A percentile compares a stretch with the other conserved stretches of the same genome.
Conservation (phyloP, 495 filamentous ascomycete species). For the Aspergillus mulundensis region DNA sequence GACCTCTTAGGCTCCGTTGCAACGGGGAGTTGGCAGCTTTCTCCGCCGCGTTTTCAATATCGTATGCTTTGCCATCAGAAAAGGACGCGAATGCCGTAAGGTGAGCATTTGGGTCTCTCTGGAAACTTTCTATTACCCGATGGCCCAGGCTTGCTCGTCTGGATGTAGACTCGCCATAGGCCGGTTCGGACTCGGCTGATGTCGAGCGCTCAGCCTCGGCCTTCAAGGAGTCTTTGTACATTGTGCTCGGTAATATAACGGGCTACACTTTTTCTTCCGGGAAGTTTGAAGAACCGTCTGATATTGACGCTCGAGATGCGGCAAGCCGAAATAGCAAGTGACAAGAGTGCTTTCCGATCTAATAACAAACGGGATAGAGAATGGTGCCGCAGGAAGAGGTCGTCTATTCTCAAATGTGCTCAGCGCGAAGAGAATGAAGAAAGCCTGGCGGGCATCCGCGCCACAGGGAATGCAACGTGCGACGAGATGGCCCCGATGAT, state of each 20-base stretch:
- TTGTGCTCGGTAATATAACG: constrained; percentile 10
- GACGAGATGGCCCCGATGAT: neutral
- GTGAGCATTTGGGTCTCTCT: constrained; percentile 65
- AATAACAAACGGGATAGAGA: neutral
- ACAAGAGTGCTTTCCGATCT: neutral
- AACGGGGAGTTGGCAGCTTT: constrained; percentile 76
- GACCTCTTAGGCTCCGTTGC: constrained; percentile 69
- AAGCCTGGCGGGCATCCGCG: neutral
- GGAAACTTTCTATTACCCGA: constrained; percentile 73
- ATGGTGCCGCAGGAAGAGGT: neutral
- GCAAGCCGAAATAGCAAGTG: neutral
- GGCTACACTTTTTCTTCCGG: neutral
- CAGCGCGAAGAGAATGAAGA: neutral
- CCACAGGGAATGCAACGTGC: neutral
- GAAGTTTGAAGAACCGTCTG: neutral
- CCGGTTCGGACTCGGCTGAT: constrained; percentile 25
- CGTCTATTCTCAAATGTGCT: neutral
- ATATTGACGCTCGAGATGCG: neutral
- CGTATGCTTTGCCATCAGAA: constrained; percentile 62
- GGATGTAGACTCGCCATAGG: constrained; percentile 38
- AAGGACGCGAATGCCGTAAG: constrained; percentile 52
- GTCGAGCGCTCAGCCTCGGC: constrained; percentile 26
- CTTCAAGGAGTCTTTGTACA: constrained; percentile 38
- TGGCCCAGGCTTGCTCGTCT: constrained; percentile 31
- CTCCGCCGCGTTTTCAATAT: constrained; percentile 67